Percentiles rank a stretch among this genome's conserved stretches.
Evolutionary conservation across 805 yeast species (phyloP).

Genomic region (Jamesozyma lodderae): DNA sequence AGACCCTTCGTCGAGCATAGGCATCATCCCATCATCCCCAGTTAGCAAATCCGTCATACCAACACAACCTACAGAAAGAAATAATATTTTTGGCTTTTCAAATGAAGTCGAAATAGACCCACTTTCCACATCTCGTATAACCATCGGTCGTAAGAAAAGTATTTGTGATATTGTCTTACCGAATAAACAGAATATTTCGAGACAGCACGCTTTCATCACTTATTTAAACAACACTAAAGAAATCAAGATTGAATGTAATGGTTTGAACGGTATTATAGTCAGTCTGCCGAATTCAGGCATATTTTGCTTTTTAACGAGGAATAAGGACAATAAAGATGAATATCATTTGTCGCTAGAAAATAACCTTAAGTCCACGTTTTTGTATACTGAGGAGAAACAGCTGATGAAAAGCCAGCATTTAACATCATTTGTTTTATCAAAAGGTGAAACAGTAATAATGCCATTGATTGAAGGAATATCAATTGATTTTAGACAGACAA

Average conservation of each 20-base stretch:
- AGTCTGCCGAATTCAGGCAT: constrained; percentile 43
- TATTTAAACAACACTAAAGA: constrained; percentile 34
- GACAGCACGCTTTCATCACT: constrained; percentile 30
- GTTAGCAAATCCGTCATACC: constrained; percentile 7
- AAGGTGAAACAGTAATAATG: constrained; percentile 49
- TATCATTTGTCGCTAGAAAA: constrained; percentile 19
- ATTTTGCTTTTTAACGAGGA: constrained; percentile 26
- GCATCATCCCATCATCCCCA: constrained; percentile 26
- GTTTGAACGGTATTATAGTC: constrained; percentile 72
- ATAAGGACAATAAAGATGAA: constrained; percentile 11
- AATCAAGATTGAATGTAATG: constrained; percentile 58
- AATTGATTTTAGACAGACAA: constrained; percentile 46
- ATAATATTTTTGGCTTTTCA: background rate
- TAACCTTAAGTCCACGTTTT: background rate
- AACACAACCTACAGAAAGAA: background rate
- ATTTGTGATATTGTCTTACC: constrained; percentile 28
- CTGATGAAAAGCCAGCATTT: constrained; percentile 12
- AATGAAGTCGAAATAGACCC: constrained; percentile 13
- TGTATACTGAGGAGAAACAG: constrained; percentile 8
- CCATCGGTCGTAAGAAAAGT: constrained; percentile 26
- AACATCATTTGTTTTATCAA: constrained; percentile 34
- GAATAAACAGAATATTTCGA: constrained; percentile 25
- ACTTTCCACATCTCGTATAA: constrained; percentile 13
- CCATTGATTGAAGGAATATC: constrained; percentile 55
- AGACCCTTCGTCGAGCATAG: constrained; percentile 54